Evolutionary conservation across 805 yeast species (phyloP).

Genomic region (Kazachstania bromeliacearum): DNA sequence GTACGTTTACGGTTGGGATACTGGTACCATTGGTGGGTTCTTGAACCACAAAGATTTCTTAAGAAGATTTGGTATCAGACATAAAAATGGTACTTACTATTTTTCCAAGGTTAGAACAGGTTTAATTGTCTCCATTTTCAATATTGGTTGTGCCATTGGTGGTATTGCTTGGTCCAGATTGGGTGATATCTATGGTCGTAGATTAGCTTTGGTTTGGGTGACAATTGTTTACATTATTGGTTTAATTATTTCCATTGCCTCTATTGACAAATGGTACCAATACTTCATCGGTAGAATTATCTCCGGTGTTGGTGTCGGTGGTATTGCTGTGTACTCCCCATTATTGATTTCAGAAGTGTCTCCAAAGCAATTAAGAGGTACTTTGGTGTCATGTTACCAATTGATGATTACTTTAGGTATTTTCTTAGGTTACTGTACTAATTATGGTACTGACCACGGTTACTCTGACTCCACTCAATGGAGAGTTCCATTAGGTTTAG

Average conservation of each 20-base stretch:
- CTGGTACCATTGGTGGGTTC: constrained; percentile 68
- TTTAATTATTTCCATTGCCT: constrained; percentile 54
- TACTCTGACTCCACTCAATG: constrained; percentile 56
- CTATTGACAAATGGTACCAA: constrained; percentile 51
- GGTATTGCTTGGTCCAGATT: constrained; percentile 49
- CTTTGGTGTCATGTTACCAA: constrained; percentile 59
- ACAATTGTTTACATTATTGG: constrained; percentile 60
- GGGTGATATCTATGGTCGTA: constrained; percentile 60
- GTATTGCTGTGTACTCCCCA: constrained; percentile 63
- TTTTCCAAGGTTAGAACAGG: constrained; percentile 43
- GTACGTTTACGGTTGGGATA: constrained; percentile 57
- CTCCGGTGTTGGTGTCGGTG: constrained; percentile 73
- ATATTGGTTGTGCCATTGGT: constrained; percentile 70
- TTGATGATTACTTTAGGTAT: constrained; percentile 61
- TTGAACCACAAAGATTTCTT: constrained; percentile 52
- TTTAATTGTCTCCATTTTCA: constrained; percentile 46
- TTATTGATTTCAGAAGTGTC: constrained; percentile 59
- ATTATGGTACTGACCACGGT: constrained; percentile 46
- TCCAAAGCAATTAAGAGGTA: constrained; percentile 59
- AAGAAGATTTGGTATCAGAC: constrained; percentile 40
- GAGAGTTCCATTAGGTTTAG: constrained; percentile 59
- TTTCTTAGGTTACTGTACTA: constrained; percentile 60
- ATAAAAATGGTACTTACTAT: constrained; percentile 32
- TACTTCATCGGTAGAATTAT: constrained; percentile 54
- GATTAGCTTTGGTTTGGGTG: constrained; percentile 49